Percentiles rank a stretch among this genome's conserved stretches.
Conservation (phyloP, 129 eudicot genomes). For the Centaurea solstitialis region DNA sequence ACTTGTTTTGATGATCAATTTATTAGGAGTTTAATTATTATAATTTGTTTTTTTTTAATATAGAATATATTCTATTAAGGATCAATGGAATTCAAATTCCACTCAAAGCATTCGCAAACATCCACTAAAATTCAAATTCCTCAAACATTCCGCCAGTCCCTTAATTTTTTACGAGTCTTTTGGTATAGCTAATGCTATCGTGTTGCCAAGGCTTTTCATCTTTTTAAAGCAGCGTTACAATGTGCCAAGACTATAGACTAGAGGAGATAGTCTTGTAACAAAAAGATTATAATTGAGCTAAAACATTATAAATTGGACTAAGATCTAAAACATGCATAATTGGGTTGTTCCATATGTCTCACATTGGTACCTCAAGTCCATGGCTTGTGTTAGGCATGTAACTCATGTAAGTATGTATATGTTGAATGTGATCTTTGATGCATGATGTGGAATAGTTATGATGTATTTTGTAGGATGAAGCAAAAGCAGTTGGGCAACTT, state of each 20-base stretch:
- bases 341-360: not conserved
- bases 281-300: not conserved
- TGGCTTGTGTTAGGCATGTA: not conserved
- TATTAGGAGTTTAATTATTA: no score
- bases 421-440: not conserved
- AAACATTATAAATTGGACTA: not conserved
- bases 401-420: not conserved
- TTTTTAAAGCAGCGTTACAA: not conserved
- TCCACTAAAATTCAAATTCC: no score
- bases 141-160: no score
- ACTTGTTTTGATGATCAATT: no score
- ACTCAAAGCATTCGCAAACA: no score
- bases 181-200: not conserved
- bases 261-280: not conserved
- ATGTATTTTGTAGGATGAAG: conserved; percentile 69
- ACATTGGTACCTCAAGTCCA: not conserved
- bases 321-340: not conserved
- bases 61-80: no score
- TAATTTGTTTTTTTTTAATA: no score
- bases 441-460: not conserved
- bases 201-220: not conserved
- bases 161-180: no score
- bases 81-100: no score
- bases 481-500: conserved; percentile 74
- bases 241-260: not conserved